A percentile compares a stretch with the other conserved stretches of the same genome.
Conservation (phyloP, 306 rosid species). For the Begonia peltatifolia region DNA sequence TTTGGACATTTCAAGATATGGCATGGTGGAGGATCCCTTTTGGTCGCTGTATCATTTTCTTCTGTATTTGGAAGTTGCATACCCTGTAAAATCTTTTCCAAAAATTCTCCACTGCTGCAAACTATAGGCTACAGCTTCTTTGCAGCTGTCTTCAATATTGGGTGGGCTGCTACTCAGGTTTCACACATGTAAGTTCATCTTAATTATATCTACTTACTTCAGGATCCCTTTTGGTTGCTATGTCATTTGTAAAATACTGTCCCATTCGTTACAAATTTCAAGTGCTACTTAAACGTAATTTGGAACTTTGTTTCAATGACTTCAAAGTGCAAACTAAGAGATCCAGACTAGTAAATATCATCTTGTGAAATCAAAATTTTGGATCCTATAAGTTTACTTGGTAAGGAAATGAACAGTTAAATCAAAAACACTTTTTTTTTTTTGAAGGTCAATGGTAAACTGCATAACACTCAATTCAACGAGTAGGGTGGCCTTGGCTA, state of each 20-base stretch:
- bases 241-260: too few species aligned
- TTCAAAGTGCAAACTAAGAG: too few species aligned
- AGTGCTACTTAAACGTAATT: too few species aligned
- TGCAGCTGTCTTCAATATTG: slow-evolving; percentile 86
- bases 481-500: slow-evolving; percentile 84
- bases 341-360: too few species aligned
- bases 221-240: too few species aligned
- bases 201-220: too few species aligned
- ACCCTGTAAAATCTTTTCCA: slow-evolving; percentile 47
- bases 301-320: too few species aligned
- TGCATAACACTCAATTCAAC: slow-evolving; percentile 81
- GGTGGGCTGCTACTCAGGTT: slow-evolving; percentile 99
- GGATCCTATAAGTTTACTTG: too few species aligned
- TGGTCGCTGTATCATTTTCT: slow-evolving; percentile 96
- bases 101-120: slow-evolving; percentile 37
- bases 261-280: too few species aligned
- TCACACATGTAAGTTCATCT: slow-evolving; percentile 64
- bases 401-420: too few species aligned
- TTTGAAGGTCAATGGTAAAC: slow-evolving; percentile 83
- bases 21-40: slow-evolving; percentile 91
- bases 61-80: slow-evolving; percentile 90
- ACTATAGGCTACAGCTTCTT: slow-evolving; percentile 76
- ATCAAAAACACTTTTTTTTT: neutral
- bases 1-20: slow-evolving; percentile 94
- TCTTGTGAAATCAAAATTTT: too few species aligned